These are phyloP conservation scores for Takashimella tepidaria DNA, from an alignment of 1,284 basidiomycete species.

Conservation along the genomic window DNA sequence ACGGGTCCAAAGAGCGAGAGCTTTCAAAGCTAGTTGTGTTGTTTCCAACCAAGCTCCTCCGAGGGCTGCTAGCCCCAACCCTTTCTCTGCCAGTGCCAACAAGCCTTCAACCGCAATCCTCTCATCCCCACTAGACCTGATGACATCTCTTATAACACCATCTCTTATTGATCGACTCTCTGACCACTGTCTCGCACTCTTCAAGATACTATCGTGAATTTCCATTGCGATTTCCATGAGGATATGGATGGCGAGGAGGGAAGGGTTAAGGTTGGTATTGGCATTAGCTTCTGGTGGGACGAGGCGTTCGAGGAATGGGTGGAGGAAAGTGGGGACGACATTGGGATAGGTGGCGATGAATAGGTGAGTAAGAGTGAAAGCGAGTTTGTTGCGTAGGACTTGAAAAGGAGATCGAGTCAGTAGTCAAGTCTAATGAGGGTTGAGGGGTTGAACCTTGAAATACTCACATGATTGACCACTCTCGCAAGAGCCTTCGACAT, in stretches of 20 bases:
- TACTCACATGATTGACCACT: conserved; percentile 43
- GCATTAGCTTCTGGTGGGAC: conserved; percentile 25
- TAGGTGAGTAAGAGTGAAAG: conserved; percentile 91
- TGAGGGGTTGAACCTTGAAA: background rate
- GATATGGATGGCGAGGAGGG: conserved; percentile 75
- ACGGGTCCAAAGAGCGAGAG: conserved; percentile 93
- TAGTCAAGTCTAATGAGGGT: background rate
- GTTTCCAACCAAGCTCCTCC: conserved; percentile 64
- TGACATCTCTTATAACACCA: conserved; percentile 76
- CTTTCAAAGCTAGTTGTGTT: conserved; percentile 81
- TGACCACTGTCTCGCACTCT: conserved; percentile 69
- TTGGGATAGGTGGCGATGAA: conserved; percentile 68
- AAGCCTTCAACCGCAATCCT: conserved; percentile 80
- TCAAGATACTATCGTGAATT: conserved; percentile 84
- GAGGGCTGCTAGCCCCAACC: conserved; percentile 54
- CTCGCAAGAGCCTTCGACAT: conserved; percentile 46
- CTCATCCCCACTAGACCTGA: conserved; percentile 78
- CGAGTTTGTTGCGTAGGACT: conserved; percentile 81
- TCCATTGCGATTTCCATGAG: conserved; percentile 87
- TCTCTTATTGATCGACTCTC: conserved; percentile 70
- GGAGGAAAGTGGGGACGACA: conserved; percentile 44
- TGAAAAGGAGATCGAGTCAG: conserved; percentile 7
- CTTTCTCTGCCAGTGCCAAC: conserved; percentile 73
- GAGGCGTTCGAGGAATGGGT: conserved; percentile 49
- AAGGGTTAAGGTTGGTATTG: conserved; percentile 66